Percentiles rank a stretch among this genome's conserved stretches.
These are phyloP conservation scores for Pugionium dolabratum DNA, from an alignment of 345 rosid species.

Conservation along the genomic window DNA sequence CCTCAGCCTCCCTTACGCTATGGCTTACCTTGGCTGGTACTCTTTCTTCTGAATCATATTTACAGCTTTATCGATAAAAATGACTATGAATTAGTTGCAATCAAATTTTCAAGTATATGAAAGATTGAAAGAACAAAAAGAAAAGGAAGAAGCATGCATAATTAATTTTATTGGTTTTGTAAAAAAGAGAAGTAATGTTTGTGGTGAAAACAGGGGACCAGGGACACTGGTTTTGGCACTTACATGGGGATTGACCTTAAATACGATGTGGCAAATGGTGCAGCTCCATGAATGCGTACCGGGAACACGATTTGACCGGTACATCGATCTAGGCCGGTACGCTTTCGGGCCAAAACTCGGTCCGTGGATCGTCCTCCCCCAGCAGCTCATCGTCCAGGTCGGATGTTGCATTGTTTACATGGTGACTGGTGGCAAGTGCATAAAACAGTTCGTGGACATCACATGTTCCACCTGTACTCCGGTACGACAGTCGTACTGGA, in stretches of 20 bases:
- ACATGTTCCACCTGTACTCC: constrained; percentile 64
- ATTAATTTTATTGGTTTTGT: constrained; percentile 4
- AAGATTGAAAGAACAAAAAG: constrained; percentile 5
- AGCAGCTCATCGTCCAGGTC: constrained; percentile 88
- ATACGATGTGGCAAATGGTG: constrained; percentile 98
- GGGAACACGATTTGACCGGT: constrained; percentile 86
- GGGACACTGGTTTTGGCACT: constrained; percentile 61
- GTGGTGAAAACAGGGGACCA: constrained; percentile 70
- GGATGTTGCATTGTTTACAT: constrained; percentile 93
- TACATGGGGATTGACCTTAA: constrained; percentile 87
- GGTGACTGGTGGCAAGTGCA: constrained; percentile 97
- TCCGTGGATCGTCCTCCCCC: constrained; percentile 89
- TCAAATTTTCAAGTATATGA: background rate
- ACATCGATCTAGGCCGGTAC: constrained; percentile 78
- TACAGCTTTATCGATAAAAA: background rate
- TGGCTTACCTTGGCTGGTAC: constrained; percentile 97
- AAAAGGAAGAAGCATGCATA: background rate
- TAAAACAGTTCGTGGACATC: constrained; percentile 81
- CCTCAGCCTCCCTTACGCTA: constrained; percentile 90
- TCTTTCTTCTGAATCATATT: background rate
- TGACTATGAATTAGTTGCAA: background rate
- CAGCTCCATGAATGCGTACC: constrained; percentile 92
- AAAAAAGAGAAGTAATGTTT: constrained; percentile 12
- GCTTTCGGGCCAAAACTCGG: constrained; percentile 86
- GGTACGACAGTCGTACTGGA: constrained; percentile 81